Evolutionary conservation across 352 stramenopile genomes (phyloP).

Genomic region (Phytophthora pluvialis): DNA sequence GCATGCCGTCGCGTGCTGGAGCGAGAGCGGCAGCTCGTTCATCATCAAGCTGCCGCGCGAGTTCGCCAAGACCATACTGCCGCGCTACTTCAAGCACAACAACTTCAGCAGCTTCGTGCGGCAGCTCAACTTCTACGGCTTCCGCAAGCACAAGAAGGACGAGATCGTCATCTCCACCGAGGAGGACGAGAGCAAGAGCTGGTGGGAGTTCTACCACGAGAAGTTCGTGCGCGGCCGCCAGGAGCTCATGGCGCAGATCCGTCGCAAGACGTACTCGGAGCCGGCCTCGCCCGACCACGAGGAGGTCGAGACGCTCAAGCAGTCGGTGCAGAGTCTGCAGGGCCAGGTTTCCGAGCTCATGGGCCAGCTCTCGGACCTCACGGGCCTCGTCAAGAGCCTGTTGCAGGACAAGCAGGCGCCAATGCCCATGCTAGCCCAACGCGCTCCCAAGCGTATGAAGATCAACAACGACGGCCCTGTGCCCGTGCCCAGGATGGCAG

Average conservation of each 20-base stretch:
- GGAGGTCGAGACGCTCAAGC: constrained; percentile 79
- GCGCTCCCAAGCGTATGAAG: constrained; percentile 57
- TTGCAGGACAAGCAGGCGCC: constrained; percentile 57
- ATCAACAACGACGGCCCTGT: constrained; percentile 15
- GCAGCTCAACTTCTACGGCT: constrained; percentile 95
- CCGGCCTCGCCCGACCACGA: constrained; percentile 75
- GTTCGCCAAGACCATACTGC: constrained; percentile 92
- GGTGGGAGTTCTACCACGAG: constrained; percentile 93
- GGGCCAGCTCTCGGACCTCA: constrained; percentile 77
- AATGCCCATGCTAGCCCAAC: constrained; percentile 24
- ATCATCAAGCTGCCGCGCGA: constrained; percentile 93
- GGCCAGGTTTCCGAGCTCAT: constrained; percentile 80
- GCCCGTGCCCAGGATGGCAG: constrained; percentile 17
- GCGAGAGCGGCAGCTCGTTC: constrained; percentile 83
- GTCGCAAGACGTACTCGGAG: constrained; percentile 89
- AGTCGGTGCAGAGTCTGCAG: constrained; percentile 77
- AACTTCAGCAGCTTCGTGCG: constrained; percentile 95
- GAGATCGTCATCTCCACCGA: constrained; percentile 84
- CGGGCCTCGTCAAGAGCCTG: constrained; percentile 73
- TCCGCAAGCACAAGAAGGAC: constrained; percentile 93
- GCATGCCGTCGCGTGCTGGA: constrained; percentile 78
- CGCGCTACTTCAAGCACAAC: constrained; percentile 95
- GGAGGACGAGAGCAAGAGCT: constrained; percentile 84
- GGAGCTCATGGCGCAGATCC: constrained; percentile 89
- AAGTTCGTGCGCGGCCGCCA: constrained; percentile 89